phyloP scores from a whole-genome alignment of 371 early-diverging fungal genomes.

The Mucor velutinosus region DNA sequence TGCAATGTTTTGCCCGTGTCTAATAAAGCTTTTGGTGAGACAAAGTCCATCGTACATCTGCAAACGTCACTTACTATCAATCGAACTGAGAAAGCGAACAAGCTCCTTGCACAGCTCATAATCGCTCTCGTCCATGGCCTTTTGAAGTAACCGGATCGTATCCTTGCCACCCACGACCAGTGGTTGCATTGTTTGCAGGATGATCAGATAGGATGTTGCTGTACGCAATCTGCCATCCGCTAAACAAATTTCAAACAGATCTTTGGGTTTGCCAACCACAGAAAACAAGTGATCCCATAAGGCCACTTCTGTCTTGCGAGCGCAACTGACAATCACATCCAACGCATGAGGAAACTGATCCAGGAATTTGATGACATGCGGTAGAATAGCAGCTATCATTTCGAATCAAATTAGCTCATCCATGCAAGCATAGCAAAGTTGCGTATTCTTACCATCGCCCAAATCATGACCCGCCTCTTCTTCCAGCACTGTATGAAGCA shows the following conservation, averaged over 20 bases:
- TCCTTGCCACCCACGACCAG: slow-evolving; percentile 66
- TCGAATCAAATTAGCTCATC: neutral
- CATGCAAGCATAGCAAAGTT: too few relatives aligned
- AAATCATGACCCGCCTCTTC: slow-evolving; percentile 63
- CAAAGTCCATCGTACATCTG: too few relatives aligned
- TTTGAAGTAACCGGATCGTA: slow-evolving; percentile 73
- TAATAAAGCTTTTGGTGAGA: slow-evolving; percentile 4
- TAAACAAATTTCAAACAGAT: slow-evolving; percentile 76
- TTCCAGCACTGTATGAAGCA: slow-evolving; percentile 83
- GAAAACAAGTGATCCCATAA: slow-evolving; percentile 88
- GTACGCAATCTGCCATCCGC: slow-evolving; percentile 69
- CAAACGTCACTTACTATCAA: slow-evolving; percentile 75
- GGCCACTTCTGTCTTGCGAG: slow-evolving; percentile 88
- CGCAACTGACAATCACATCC: slow-evolving; percentile 88
- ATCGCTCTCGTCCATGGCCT: slow-evolving; percentile 74
- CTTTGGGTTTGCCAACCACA: slow-evolving; percentile 77
- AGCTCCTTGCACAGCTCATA: slow-evolving; percentile 83
- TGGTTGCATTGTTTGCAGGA: slow-evolving; percentile 84
- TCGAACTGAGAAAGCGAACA: slow-evolving; percentile 78
- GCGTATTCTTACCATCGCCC: slow-evolving; percentile 40
- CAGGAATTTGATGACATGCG: slow-evolving; percentile 71
- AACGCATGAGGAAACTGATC: slow-evolving; percentile 73
- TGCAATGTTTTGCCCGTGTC: slow-evolving; percentile 45
- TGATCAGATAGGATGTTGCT: slow-evolving; percentile 85
- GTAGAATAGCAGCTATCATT: slow-evolving; percentile 61